Evolutionary conservation across 2,329 filamentous ascomycete genomes (phyloP), one percentile per base, ranked within the genome.

Genomic region (Colletotrichum endophyticum): DNA sequence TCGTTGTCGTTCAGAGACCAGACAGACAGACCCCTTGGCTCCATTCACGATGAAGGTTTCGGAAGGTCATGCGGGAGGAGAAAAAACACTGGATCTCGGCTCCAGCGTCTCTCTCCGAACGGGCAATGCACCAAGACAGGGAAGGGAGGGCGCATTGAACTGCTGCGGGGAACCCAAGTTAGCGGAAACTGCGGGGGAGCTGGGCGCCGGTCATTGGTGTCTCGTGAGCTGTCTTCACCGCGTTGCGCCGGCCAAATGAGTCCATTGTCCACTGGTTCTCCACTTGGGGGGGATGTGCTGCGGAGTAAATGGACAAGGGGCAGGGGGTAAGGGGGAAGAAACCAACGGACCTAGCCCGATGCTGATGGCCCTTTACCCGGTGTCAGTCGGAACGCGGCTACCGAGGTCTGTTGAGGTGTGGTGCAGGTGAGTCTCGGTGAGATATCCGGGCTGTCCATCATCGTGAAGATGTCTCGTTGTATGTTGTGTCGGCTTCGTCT

Each of bases 101-200:
- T 5, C 39, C 39, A 57, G 62, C 49, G 57, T 30, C 72, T 61
- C 72, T 61, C 25, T 36, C 6, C 28, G 22, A 53, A 30, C 25
- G 61, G 34, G 27, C 22, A 49, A 53, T 30, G 30, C 59, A 30
- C 44, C 59, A 27, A 62, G 19, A 19, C 22, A 39, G 44, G 66
- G 39, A 49, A 49, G 22, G 15, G 6, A 39, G 44, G 44, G 44
- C 30, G 53, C 73, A 67, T 72, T 66, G 49, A 67, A 67, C 8
- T 72, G 69, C 73, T 67, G 68, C 73, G 73, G 73, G 73, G 73
- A 66, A 67, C 34, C 73, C 70, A 57, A 63, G 57, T 59, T 49
- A 49, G 70, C 70, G 70, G 73, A 69, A 49, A 27, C 22, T 73
- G 73, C 63, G 73, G 73, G 70, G 73, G 53, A 61, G 9, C 25